These are phyloP conservation scores for Coemansia sp. DNA, from an alignment of 371 early-diverging fungal species.

Conservation along the genomic window DNA sequence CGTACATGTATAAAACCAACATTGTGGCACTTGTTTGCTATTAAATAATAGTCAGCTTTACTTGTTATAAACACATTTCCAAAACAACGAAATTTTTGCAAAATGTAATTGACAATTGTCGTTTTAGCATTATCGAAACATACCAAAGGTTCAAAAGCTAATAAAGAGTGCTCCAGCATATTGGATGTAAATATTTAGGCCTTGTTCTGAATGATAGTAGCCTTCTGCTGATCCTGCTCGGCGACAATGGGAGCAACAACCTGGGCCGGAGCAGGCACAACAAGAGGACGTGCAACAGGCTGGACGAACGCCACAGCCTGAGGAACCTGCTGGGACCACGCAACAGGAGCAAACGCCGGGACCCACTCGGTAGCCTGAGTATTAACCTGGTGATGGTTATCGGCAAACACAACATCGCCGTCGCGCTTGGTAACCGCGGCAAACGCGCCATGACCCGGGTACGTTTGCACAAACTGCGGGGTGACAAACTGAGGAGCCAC, in stretches of 20 bases:
- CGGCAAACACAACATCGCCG: slow-evolving; percentile 43
- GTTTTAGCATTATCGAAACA: too few species aligned
- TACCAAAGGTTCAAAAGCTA: neutral
- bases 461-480: slow-evolving; percentile 15
- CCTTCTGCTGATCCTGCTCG: slow-evolving; percentile 41
- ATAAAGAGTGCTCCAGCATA: neutral
- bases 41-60: too few species aligned
- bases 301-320: neutral
- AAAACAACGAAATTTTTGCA: too few species aligned
- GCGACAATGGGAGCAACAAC: slow-evolving; percentile 6
- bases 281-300: neutral
- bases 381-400: slow-evolving; percentile 31
- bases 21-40: too few species aligned
- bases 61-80: too few species aligned
- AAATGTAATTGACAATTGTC: too few species aligned
- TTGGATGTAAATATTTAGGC: slow-evolving; percentile 2
- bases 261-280: slow-evolving; percentile 1
- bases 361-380: slow-evolving; percentile 12
- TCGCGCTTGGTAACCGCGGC: slow-evolving; percentile 16
- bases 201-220: slow-evolving; percentile 45
- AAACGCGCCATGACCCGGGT: slow-evolving; percentile 1
- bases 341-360: neutral
- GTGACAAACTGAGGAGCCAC: slow-evolving; percentile 12
- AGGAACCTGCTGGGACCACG: slow-evolving; percentile 4
- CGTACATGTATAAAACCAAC: too few species aligned